Evolutionary conservation across 2,329 filamentous ascomycete genomes (phyloP).

Genomic region (Ciborinia camelliae): DNA sequence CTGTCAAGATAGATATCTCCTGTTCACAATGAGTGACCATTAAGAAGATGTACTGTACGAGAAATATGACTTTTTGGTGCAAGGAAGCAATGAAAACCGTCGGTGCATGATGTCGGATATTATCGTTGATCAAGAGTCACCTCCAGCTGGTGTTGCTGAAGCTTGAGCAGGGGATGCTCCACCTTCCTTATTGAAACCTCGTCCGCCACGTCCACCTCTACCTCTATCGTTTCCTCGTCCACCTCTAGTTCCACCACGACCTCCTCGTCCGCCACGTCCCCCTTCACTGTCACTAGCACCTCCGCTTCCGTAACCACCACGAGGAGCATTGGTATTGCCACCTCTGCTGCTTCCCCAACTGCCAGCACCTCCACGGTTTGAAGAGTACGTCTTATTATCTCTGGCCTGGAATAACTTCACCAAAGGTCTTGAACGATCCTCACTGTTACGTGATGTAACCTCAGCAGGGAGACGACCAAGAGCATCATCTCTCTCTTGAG

Average conservation of each 20-base stretch:
- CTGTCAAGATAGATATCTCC: conserved; percentile 29
- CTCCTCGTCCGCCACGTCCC: conserved; percentile 51
- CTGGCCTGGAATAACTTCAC: conserved; percentile 80
- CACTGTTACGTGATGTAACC: conserved; percentile 65
- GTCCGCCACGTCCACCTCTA: conserved; percentile 54
- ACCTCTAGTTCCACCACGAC: conserved; percentile 56
- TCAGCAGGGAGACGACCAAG: conserved; percentile 72
- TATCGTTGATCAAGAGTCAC: conserved; percentile 28
- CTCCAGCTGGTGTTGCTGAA: conserved; percentile 47
- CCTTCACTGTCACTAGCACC: conserved; percentile 73
- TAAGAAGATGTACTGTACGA: conserved; percentile 37
- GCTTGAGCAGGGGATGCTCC: conserved; percentile 46
- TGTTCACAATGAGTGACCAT: conserved; percentile 34
- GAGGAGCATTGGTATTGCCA: conserved; percentile 50
- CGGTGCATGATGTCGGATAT: conserved; percentile 7
- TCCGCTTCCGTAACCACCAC: conserved; percentile 80
- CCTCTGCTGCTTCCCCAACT: conserved; percentile 67
- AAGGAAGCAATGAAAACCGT: conserved; percentile 29
- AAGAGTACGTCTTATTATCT: conserved; percentile 50
- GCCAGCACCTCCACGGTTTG: conserved; percentile 61
- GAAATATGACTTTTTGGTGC: conserved; percentile 34
- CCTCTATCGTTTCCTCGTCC: conserved; percentile 53
- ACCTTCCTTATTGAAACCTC: conserved; percentile 55
- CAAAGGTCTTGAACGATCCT: conserved; percentile 73
- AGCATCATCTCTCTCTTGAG: conserved; percentile 76